Conservation (phyloP, 169 alveolate species). For the Plasmodium malariae region DNA sequence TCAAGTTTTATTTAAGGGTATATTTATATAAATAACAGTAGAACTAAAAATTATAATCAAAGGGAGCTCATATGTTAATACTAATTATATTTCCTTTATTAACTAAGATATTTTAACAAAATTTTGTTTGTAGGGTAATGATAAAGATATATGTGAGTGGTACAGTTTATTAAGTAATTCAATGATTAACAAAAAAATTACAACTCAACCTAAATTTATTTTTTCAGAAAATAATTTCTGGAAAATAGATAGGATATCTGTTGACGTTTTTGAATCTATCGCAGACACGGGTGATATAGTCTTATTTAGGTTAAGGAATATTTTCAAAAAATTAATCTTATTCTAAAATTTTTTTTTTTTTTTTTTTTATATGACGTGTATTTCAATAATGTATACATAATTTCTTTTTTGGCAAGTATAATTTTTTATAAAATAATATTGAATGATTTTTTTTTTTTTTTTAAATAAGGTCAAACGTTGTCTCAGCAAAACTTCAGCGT, state of each 20-base stretch:
- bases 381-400: neutral
- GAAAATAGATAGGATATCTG: constrained; percentile 81
- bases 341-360: neutral
- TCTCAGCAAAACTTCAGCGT: constrained; percentile 82
- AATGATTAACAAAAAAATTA: constrained; percentile 6
- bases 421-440: neutral
- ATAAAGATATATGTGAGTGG: constrained; percentile 49
- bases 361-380: neutral
- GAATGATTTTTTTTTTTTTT: neutral
- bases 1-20: constrained; percentile 51
- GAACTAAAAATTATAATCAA: neutral
- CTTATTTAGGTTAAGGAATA: constrained; percentile 80
- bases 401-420: neutral
- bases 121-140: constrained; percentile 35
- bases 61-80: neutral
- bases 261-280: constrained; percentile 73
- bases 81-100: neutral
- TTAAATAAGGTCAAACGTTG: constrained; percentile 29
- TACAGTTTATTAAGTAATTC: constrained; percentile 23
- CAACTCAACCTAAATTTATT: constrained; percentile 50
- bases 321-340: neutral
- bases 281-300: constrained; percentile 88
- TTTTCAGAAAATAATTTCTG: constrained; percentile 78
- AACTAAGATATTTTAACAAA: neutral
- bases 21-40: neutral